These are phyloP conservation scores for Solanum etuberosum DNA, from an alignment of 257 asterid genomes.

Conservation along the genomic window DNA sequence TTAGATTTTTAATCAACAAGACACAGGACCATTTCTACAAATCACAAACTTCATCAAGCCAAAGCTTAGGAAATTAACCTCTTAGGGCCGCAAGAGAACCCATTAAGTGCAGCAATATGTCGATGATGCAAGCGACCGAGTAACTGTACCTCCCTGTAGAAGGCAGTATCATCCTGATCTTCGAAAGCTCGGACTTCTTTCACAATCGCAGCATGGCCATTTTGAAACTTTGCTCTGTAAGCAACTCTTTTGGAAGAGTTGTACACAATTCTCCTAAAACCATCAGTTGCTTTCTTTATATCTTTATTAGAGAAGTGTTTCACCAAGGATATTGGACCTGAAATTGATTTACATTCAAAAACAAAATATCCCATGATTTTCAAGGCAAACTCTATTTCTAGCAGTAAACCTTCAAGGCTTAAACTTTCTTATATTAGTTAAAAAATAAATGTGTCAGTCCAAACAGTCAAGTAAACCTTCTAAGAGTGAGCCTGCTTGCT, in stretches of 20 bases:
- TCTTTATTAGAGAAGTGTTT: constrained; percentile 62
- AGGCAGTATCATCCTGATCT: constrained; percentile 42
- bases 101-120: constrained; percentile 59
- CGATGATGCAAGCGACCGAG: constrained; percentile 80
- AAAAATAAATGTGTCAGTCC: not conserved
- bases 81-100: constrained; percentile 59
- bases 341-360: not conserved
- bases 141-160: constrained; percentile 45
- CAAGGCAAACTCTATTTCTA: not conserved
- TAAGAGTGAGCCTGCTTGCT: not conserved
- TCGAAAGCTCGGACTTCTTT: constrained; percentile 38
- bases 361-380: not conserved
- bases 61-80: constrained; percentile 30
- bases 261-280: constrained; percentile 41
- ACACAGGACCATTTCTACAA: not conserved
- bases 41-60: not conserved
- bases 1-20: not conserved
- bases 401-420: not conserved
- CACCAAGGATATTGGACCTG: constrained; percentile 45
- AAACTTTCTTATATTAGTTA: not conserved
- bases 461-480: not conserved
- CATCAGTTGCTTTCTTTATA: constrained; percentile 83
- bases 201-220: constrained; percentile 48
- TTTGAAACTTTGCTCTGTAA: constrained; percentile 59
- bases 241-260: constrained; percentile 34